A percentile compares a stretch with the other conserved stretches of the same genome.
These are phyloP conservation scores for Tillandsia leiboldiana DNA, from an alignment of 176 grass and related monocot species.

Conservation along the genomic window DNA sequence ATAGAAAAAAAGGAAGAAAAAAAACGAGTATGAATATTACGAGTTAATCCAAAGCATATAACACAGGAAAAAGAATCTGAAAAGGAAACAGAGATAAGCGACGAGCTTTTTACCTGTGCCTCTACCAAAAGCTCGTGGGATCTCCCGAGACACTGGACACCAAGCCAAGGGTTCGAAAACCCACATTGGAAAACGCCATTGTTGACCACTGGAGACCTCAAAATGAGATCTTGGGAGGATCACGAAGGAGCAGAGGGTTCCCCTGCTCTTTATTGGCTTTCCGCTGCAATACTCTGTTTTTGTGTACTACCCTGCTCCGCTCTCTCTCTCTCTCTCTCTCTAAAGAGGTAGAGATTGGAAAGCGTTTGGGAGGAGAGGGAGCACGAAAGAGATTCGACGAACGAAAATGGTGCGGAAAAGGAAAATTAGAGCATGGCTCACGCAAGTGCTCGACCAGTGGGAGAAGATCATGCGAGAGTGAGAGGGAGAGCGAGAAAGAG, in stretches of 20 bases:
- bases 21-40: no score
- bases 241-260: background rate
- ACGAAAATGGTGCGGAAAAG: background rate
- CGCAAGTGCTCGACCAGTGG: slow-evolving; percentile 13
- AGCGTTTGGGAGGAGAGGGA: background rate
- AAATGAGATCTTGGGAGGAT: slow-evolving; percentile 3
- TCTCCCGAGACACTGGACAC: background rate
- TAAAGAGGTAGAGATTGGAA: background rate
- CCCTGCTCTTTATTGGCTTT: background rate
- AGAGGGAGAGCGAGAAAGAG: no score
- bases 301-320: background rate
- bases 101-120: background rate
- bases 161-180: background rate
- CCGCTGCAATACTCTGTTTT: background rate
- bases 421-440: slow-evolving; percentile 20
- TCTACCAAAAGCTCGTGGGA: background rate
- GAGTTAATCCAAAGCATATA: background rate
- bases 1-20: background rate
- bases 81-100: no score
- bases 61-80: background rate
- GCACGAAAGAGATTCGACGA: slow-evolving; percentile 16
- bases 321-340: background rate
- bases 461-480: slow-evolving; percentile 11
- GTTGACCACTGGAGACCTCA: background rate
- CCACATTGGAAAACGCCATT: background rate